Evolutionary conservation across 2,329 filamentous ascomycete genomes (phyloP).

Genomic region (Penicillium sclerotigenum): DNA sequence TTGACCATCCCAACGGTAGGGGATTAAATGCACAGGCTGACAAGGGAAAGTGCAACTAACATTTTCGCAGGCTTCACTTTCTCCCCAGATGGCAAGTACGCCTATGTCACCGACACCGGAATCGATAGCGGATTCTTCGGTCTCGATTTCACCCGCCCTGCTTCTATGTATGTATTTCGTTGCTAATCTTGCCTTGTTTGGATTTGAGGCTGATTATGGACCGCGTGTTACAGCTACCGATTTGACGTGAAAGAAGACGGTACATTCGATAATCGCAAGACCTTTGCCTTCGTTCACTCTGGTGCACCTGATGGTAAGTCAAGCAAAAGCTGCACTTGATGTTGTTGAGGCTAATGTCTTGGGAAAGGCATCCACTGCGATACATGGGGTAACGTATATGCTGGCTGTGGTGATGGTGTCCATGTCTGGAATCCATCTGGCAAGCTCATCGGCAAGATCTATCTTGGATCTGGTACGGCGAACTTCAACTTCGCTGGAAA

Average conservation of each 20-base stretch:
- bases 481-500: slow-evolving; percentile 50
- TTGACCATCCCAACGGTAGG: slow-evolving; percentile 14
- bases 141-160: slow-evolving; percentile 12
- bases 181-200: neutral
- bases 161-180: slow-evolving; percentile 14
- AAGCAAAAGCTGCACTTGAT: neutral
- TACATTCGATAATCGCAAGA: slow-evolving; percentile 20
- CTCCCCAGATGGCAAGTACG: slow-evolving; percentile 18
- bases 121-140: slow-evolving; percentile 16
- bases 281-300: slow-evolving; percentile 11
- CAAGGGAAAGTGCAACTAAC: neutral
- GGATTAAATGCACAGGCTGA: too few species aligned
- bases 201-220: neutral
- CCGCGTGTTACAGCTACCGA: slow-evolving; percentile 6
- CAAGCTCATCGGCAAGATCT: slow-evolving; percentile 55
- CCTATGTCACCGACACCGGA: slow-evolving; percentile 20
- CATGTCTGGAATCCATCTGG: slow-evolving; percentile 53
- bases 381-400: slow-evolving; percentile 54
- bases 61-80: slow-evolving; percentile 13
- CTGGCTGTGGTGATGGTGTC: slow-evolving; percentile 53
- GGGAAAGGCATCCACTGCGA: slow-evolving; percentile 47
- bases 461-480: slow-evolving; percentile 32
- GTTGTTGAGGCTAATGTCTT: neutral
- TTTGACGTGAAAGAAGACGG: slow-evolving; percentile 14
- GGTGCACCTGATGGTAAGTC: slow-evolving; percentile 14